These are phyloP conservation scores for Agrocybe pediades DNA, from an alignment of 768 basidiomycete species.

Conservation along the genomic window DNA sequence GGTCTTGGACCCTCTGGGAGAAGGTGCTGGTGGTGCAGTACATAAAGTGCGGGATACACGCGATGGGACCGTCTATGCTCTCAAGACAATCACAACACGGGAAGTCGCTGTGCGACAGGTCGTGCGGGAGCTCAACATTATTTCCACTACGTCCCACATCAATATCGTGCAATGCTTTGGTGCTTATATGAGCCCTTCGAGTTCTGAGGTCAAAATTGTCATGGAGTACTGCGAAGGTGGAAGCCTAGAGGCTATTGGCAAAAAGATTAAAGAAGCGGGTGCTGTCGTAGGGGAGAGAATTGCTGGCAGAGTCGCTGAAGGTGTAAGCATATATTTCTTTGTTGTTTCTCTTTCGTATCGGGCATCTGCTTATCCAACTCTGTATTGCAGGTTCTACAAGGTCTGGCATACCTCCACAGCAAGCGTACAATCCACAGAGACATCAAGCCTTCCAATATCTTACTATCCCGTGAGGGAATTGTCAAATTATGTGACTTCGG, in stretches of 20 bases:
- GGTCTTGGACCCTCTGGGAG: conserved; percentile 77
- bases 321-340: conserved; percentile 49
- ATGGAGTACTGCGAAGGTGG: conserved; percentile 92
- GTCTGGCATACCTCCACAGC: conserved; percentile 88
- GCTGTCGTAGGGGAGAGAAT: conserved; percentile 86
- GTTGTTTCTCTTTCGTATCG: background rate
- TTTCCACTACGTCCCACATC: conserved; percentile 75
- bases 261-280: conserved; percentile 74
- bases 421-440: conserved; percentile 92
- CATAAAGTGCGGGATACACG: conserved; percentile 87
- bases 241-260: conserved; percentile 86
- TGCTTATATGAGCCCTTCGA: conserved; percentile 83
- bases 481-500: conserved; percentile 96
- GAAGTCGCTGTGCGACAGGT: conserved; percentile 92
- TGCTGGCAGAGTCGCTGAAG: conserved; percentile 91
- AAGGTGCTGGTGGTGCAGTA: conserved; percentile 95
- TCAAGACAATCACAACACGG: conserved; percentile 90
- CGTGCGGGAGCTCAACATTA: conserved; percentile 88
- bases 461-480: conserved; percentile 83
- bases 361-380: conserved; percentile 11
- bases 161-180: conserved; percentile 94
- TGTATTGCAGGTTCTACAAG: conserved; percentile 69
- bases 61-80: conserved; percentile 78
- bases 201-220: conserved; percentile 91
- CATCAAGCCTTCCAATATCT: conserved; percentile 91